Base-by-base conservation (phyloP, 352 stramenopile species). In the Pythium folliculosum region DNA sequence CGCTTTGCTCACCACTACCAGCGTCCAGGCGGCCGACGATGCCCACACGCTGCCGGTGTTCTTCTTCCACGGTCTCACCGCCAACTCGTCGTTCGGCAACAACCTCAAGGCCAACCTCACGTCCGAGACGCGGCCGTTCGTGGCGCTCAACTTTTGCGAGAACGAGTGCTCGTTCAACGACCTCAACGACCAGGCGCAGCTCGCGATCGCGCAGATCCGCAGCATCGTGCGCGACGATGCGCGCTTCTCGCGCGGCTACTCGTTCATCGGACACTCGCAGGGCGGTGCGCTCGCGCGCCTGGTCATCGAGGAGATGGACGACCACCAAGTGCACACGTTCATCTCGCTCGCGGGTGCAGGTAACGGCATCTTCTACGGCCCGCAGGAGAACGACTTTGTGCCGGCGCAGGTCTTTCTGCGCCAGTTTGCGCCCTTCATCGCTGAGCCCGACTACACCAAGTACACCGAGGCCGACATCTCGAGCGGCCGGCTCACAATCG, bases 251-350 rank as follows among this genome's bases (percentile, higher is more conserved):
- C 63, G 75, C 12, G 80, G 80, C n/a, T 88, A 88, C 58, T 48
- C 76, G 30, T 82, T 88, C 32, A 71, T 88, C 8, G 76, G 70
- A 0, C 73, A 85, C 47, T 88, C 77, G 5, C 76, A 84, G 13
- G 80, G 77, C 7, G 80, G 80, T 0, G 60, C 69, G 0, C 44
- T 86, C 22, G 74, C 72, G 0, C 80, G 77, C 14, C 63, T 69
- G 8, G 76, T 88, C 14, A 68, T 84, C n/a, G 77, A 85, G 48
- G 65, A 81, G 43, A 84, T 83, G 77, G 69, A 88, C 59, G 79
- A 85, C 54, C 79, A 88, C 66, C 74, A 77, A 14, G 73, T 85
- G 22, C 65, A 77, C 52, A 70, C 65, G 44, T 65, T 85, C 22
- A 73, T 88, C 37, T 81, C 70, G 61, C 64, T 88, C 6, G 77